Conservation (phyloP, 768 basidiomycete genomes). For the Agrocybe pediades region DNA sequence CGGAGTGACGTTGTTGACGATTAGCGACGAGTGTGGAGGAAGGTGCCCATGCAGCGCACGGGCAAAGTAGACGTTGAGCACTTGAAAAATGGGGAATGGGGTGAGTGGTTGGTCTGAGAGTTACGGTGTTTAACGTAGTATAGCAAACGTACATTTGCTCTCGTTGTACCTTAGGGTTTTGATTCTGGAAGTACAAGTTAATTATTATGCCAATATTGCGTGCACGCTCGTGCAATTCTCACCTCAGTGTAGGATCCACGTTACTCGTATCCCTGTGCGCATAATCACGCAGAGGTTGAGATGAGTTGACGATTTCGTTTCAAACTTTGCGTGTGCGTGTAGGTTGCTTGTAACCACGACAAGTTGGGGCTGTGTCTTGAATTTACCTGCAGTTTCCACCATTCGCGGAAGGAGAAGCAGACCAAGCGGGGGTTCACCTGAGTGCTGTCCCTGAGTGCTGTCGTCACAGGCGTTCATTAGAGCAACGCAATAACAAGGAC, state of each 20-base stretch:
- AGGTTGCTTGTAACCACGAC: constrained; percentile 46
- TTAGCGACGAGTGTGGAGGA: constrained; percentile 26
- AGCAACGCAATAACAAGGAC: too few species aligned
- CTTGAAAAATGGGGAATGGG: constrained; percentile 42
- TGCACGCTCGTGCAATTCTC: not conserved
- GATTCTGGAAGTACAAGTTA: too few species aligned
- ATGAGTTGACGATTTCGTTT: constrained; percentile 21
- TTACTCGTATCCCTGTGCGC: constrained; percentile 33
- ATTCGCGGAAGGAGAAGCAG: constrained; percentile 46
- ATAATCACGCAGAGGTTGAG: constrained; percentile 32
- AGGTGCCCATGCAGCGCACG: constrained; percentile 37
- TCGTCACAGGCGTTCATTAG: too few species aligned
- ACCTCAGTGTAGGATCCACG: constrained; percentile 26
- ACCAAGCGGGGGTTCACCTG: constrained; percentile 48
- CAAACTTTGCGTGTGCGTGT: constrained; percentile 32
- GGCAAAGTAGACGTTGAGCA: constrained; percentile 40
- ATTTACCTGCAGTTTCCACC: constrained; percentile 34
- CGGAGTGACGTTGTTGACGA: constrained; percentile 40
- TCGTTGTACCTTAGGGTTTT: too few species aligned
- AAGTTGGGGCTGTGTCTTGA: constrained; percentile 33
- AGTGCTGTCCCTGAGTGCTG: too few species aligned
- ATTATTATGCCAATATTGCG: not conserved
- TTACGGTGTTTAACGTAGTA: not conserved
- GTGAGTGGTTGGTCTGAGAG: not conserved
- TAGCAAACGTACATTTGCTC: not conserved